Evolutionary conservation across 73 alveolate species (phyloP).

Genomic region (Tetrahymena thermophila): DNA sequence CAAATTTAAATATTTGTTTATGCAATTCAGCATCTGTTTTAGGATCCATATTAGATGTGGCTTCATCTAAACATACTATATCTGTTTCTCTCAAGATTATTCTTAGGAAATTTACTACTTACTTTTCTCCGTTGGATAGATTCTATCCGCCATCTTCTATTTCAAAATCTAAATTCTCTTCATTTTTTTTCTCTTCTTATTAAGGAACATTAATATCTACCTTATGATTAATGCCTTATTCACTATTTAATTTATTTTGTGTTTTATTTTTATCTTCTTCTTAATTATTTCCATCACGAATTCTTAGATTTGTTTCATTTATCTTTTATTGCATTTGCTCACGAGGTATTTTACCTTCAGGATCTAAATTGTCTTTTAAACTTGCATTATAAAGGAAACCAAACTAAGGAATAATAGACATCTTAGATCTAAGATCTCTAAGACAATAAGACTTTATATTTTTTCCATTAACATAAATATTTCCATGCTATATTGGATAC

Average conservation of each 20-base stretch:
- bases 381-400: slow-evolving; percentile 62
- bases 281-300: not conserved
- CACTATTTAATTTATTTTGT: not conserved
- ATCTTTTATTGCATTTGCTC: slow-evolving; percentile 43
- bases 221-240: not conserved
- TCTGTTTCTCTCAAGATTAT: slow-evolving; percentile 57
- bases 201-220: not conserved
- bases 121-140: slow-evolving; percentile 66
- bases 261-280: not conserved
- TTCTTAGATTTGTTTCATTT: slow-evolving; percentile 38
- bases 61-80: slow-evolving; percentile 70
- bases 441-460: slow-evolving; percentile 44
- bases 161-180: slow-evolving; percentile 39
- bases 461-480: slow-evolving; percentile 47
- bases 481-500: slow-evolving; percentile 46
- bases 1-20: slow-evolving; percentile 16
- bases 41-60: slow-evolving; percentile 71
- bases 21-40: slow-evolving; percentile 60
- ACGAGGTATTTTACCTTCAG: slow-evolving; percentile 50
- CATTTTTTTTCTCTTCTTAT: slow-evolving; percentile 15
- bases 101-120: slow-evolving; percentile 63
- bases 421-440: slow-evolving; percentile 51
- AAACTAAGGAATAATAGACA: slow-evolving; percentile 72
- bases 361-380: slow-evolving; percentile 81
- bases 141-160: slow-evolving; percentile 60